Percentiles rank a stretch among this genome's conserved stretches.
These are phyloP conservation scores for Penicillium cinerascens DNA, from an alignment of 495 filamentous ascomycete species.

Conservation along the genomic window DNA sequence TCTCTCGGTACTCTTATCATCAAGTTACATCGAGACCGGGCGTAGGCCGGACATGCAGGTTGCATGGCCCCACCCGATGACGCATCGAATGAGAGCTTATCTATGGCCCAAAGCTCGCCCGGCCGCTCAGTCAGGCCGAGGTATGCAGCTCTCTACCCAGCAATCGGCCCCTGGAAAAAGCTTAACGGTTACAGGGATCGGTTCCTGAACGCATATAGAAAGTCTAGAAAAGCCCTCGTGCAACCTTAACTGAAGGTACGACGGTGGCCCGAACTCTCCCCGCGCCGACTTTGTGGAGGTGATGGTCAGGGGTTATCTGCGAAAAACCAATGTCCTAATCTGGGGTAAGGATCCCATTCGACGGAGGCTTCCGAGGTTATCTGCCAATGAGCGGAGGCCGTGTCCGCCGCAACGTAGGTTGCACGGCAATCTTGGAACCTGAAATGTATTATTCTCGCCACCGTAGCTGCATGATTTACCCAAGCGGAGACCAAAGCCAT, in stretches of 20 bases:
- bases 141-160: neutral
- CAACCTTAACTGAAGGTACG: neutral
- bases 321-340: neutral
- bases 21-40: neutral
- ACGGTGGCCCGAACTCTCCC: neutral
- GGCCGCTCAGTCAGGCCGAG: neutral
- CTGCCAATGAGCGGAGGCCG: neutral
- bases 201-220: neutral
- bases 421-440: neutral
- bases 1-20: neutral
- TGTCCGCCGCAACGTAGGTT: neutral
- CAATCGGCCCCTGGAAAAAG: neutral
- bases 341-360: neutral
- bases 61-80: neutral
- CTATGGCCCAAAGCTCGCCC: neutral
- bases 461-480: neutral
- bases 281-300: neutral
- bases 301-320: slow-evolving; percentile 2
- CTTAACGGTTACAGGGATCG: neutral
- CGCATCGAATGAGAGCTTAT: neutral
- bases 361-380: neutral
- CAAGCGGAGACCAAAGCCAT: neutral
- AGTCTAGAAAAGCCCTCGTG: neutral
- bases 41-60: neutral
- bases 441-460: slow-evolving; percentile 3